Evolutionary conservation across 768 basidiomycete genomes (phyloP).

Genomic region (Phlegmacium glaucopus): DNA sequence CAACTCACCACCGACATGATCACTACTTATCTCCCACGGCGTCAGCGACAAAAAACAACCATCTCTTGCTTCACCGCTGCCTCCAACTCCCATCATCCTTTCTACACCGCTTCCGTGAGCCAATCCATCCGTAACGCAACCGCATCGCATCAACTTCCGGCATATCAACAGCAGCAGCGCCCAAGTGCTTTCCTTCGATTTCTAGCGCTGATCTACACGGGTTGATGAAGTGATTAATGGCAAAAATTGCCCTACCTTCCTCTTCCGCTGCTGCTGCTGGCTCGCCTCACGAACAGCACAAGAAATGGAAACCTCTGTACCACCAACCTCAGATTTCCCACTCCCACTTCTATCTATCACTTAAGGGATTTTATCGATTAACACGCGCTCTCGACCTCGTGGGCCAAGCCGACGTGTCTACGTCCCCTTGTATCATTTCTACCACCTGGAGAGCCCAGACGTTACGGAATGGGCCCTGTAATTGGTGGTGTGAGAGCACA

Average conservation of each 20-base stretch:
- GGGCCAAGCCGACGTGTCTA: no score
- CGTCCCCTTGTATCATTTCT: no score
- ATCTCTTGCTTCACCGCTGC: constrained; percentile 16
- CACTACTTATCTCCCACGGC: no score
- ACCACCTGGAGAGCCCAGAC: background rate
- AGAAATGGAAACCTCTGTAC: no score
- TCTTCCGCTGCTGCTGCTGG: constrained; percentile 1
- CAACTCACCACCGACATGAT: no score
- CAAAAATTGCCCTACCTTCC: constrained; percentile 24
- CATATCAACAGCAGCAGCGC: background rate
- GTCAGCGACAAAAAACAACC: no score
- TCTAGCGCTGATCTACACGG: constrained; percentile 10
- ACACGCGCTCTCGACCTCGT: no score
- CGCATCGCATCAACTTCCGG: background rate
- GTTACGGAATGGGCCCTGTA: no score
- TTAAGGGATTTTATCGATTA: no score
- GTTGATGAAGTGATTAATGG: constrained; percentile 33
- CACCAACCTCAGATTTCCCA: no score
- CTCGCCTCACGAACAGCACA: no score
- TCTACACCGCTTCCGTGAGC: constrained; percentile 1
- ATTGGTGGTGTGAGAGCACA: constrained; percentile 38
- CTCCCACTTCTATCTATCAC: no score
- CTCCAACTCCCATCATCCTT: constrained; percentile 14
- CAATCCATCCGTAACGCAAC: background rate
- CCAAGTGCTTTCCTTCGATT: background rate